Conservation (phyloP, 352 stramenopile species). For the Phytophthora meadii region DNA sequence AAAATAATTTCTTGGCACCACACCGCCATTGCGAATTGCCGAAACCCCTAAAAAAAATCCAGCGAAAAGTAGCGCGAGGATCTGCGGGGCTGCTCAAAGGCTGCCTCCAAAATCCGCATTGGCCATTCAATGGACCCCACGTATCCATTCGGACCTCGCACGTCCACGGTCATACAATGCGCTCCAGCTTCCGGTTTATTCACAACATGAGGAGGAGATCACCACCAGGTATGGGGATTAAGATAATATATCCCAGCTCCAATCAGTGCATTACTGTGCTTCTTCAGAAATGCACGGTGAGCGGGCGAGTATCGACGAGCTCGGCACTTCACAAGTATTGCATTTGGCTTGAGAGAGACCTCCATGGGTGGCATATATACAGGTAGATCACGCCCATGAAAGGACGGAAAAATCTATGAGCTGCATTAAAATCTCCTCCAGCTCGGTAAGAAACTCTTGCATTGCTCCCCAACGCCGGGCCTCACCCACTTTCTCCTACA, state of each 20-base stretch:
- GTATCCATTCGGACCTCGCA: not conserved
- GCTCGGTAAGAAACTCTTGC: too few species aligned
- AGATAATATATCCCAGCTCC: too few species aligned
- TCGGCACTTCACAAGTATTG: slow-evolving; percentile 5
- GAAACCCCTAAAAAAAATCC: slow-evolving; percentile 24
- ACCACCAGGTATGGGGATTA: too few species aligned
- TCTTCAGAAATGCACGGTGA: slow-evolving; percentile 17
- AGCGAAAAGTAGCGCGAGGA: slow-evolving; percentile 9
- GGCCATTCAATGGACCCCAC: not conserved
- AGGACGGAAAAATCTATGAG: slow-evolving; percentile 16
- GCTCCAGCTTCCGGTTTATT: too few species aligned
- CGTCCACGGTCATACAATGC: too few species aligned
- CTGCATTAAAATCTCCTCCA: too few species aligned
- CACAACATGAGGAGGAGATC: too few species aligned
- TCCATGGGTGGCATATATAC: slow-evolving; percentile 27
- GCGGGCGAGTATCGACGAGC: slow-evolving; percentile 8
- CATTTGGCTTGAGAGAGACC: slow-evolving; percentile 8
- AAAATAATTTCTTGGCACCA: slow-evolving; percentile 15
- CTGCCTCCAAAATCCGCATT: slow-evolving; percentile 19
- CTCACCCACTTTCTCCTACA: too few species aligned
- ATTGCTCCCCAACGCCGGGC: too few species aligned
- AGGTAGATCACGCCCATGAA: slow-evolving; percentile 8
- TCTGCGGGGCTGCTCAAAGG: not conserved
- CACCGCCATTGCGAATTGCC: slow-evolving; percentile 12
- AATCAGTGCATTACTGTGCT: not conserved